These are phyloP conservation scores for Phytophthora citrophthora DNA, from an alignment of 352 stramenopile species.

Conservation along the genomic window DNA sequence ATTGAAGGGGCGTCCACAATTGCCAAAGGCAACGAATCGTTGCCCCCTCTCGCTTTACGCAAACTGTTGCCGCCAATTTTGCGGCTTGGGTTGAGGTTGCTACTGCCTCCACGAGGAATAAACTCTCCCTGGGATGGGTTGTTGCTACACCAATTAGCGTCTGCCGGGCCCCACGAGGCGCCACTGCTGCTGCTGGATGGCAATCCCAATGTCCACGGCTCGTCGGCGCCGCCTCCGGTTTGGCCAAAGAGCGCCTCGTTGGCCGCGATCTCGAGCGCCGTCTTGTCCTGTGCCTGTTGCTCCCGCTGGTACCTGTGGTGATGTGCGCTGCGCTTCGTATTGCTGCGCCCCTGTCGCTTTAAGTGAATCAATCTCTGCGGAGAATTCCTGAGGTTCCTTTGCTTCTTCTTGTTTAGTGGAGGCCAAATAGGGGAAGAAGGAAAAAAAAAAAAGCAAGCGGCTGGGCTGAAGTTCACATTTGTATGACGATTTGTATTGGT, in stretches of 20 bases:
- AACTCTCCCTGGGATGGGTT: slow-evolving; percentile 10
- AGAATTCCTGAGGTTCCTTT: slow-evolving; percentile 18
- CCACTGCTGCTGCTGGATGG: slow-evolving; percentile 21
- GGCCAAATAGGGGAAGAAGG: slow-evolving; percentile 12
- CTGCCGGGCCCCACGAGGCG: slow-evolving; percentile 15
- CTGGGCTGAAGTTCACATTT: slow-evolving; percentile 16
- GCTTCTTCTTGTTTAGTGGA: slow-evolving; percentile 12
- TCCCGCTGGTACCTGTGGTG: slow-evolving; percentile 4
- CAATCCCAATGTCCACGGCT: slow-evolving; percentile 33
- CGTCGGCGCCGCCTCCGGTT: slow-evolving; percentile 36
- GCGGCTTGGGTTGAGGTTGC: slow-evolving; percentile 20
- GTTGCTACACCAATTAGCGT: slow-evolving; percentile 19
- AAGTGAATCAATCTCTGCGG: not conserved
- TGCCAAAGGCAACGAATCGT: slow-evolving; percentile 9
- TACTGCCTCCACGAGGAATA: slow-evolving; percentile 10
- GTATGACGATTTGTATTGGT: slow-evolving; percentile 18
- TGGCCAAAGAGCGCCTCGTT: slow-evolving; percentile 52
- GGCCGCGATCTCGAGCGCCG: slow-evolving; percentile 47
- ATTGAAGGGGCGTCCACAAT: slow-evolving; percentile 33
- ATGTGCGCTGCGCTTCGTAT: slow-evolving; percentile 15
- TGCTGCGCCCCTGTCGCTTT: slow-evolving; percentile 26
- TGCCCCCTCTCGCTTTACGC: slow-evolving; percentile 18
- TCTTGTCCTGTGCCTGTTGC: slow-evolving; percentile 31
- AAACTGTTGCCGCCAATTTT: slow-evolving; percentile 21
- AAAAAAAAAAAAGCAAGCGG: slow-evolving; percentile 18